These are phyloP conservation scores for Diutina ranongensis DNA, from an alignment of 1,139 yeast species.

Conservation along the genomic window DNA sequence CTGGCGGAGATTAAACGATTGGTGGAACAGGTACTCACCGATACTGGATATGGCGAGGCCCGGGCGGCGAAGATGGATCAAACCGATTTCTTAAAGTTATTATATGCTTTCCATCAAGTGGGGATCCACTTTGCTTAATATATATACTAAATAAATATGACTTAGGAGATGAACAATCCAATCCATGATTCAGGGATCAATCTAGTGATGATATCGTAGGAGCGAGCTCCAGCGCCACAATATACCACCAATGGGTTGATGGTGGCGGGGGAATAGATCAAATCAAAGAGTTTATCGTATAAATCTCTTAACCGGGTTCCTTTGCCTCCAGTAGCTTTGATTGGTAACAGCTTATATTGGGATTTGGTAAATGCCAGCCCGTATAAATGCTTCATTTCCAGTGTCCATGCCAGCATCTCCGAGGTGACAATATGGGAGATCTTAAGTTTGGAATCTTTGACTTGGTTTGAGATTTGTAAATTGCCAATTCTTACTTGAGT, in stretches of 20 bases:
- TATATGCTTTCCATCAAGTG: slow-evolving; percentile 92
- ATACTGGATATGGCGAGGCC: slow-evolving; percentile 71
- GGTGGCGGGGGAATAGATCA: slow-evolving; percentile 26
- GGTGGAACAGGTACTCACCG: slow-evolving; percentile 55
- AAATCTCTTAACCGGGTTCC: slow-evolving; percentile 29
- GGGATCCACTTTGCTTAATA: slow-evolving; percentile 80
- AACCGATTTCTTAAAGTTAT: slow-evolving; percentile 76
- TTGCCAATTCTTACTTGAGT: slow-evolving; percentile 40
- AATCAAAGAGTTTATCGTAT: slow-evolving; percentile 44
- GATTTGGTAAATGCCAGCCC: slow-evolving; percentile 24
- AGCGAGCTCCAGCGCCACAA: slow-evolving; percentile 41
- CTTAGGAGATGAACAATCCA: not conserved
- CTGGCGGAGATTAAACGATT: slow-evolving; percentile 38
- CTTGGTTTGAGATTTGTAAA: slow-evolving; percentile 19
- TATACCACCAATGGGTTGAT: slow-evolving; percentile 24
- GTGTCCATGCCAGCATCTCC: slow-evolving; percentile 32
- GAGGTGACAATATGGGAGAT: slow-evolving; percentile 24
- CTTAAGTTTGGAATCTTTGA: slow-evolving; percentile 17
- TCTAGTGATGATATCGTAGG: slow-evolving; percentile 25
- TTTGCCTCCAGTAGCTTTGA: slow-evolving; percentile 15
- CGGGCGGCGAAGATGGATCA: slow-evolving; percentile 94
- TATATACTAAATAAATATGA: slow-evolving; percentile 16
- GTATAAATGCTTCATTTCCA: slow-evolving; percentile 26
- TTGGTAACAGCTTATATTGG: slow-evolving; percentile 23
- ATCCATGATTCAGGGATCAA: slow-evolving; percentile 18